Evolutionary conservation across 768 basidiomycete genomes (phyloP).

Genomic region (Boletus tomentosulus): DNA sequence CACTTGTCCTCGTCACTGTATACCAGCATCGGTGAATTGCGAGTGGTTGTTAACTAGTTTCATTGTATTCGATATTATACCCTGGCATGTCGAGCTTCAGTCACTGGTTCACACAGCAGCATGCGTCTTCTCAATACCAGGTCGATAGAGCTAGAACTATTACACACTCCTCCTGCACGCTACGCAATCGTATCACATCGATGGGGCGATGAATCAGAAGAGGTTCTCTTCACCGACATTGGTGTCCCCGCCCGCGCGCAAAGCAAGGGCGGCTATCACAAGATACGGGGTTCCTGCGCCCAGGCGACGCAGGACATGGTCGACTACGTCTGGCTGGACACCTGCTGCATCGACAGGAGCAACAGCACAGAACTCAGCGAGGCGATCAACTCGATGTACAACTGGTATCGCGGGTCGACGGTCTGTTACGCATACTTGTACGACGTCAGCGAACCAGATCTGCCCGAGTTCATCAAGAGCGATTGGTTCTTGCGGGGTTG

Average conservation of each 20-base stretch:
- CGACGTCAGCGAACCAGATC: constrained; percentile 18
- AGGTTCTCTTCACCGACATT: constrained; percentile 25
- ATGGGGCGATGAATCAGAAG: constrained; percentile 21
- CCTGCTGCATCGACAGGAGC: constrained; percentile 29
- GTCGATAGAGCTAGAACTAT: constrained; percentile 14
- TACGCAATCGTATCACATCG: constrained; percentile 29
- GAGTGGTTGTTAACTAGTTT: no score
- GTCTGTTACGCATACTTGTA: constrained; percentile 28
- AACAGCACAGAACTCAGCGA: constrained; percentile 27
- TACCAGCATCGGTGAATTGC: no score
- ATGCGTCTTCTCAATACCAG: constrained; percentile 24
- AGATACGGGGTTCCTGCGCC: constrained; percentile 19
- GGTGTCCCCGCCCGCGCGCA: constrained; percentile 4
- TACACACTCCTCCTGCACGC: background rate
- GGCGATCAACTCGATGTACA: constrained; percentile 32
- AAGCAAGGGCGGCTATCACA: constrained; percentile 18
- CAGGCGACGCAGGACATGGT: constrained; percentile 15
- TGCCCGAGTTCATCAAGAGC: constrained; percentile 15
- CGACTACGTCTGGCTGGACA: constrained; percentile 31
- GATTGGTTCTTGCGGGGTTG: constrained; percentile 31
- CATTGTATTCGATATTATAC: no score
- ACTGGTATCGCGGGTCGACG: constrained; percentile 27
- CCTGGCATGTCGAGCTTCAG: no score
- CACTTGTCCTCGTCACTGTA: no score
- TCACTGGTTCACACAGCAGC: no score